Conservation (phyloP, 495 filamentous ascomycete species). For the Aspergillus leporis region DNA sequence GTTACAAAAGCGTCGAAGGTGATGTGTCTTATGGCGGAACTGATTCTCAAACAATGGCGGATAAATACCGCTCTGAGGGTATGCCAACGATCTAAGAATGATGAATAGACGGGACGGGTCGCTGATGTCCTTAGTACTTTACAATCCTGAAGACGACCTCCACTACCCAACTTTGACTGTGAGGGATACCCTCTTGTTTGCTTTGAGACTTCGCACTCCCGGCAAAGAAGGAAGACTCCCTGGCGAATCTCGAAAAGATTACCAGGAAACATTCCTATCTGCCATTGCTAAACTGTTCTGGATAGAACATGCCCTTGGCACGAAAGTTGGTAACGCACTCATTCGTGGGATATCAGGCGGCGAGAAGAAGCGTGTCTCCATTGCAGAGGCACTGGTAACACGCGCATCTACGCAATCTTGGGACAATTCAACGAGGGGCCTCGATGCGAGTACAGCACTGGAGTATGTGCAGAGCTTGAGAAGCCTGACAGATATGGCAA, state of each 20-base stretch:
- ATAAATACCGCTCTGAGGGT: conserved; percentile 64
- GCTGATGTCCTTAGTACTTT: conserved; percentile 42
- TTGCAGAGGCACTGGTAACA: conserved; percentile 68
- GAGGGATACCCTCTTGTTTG: conserved; percentile 68
- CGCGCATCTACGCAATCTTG: conserved; percentile 65
- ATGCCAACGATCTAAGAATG: background rate
- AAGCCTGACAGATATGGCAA: conserved; percentile 61
- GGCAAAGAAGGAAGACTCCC: conserved; percentile 57
- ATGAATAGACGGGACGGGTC: background rate
- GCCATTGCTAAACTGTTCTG: conserved; percentile 77
- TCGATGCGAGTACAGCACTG: conserved; percentile 67
- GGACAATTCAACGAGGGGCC: conserved; percentile 69
- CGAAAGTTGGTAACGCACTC: conserved; percentile 66
- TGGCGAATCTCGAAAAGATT: conserved; percentile 61
- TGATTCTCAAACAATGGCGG: conserved; percentile 59
- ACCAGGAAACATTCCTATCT: conserved; percentile 64
- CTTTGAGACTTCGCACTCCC: conserved; percentile 67
- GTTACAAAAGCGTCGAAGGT: conserved; percentile 62
- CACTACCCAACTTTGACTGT: conserved; percentile 76
- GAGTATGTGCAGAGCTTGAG: conserved; percentile 66
- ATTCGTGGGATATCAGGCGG: conserved; percentile 71
- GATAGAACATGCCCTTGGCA: conserved; percentile 68
- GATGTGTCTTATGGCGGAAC: conserved; percentile 67
- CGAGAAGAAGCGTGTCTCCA: conserved; percentile 72
- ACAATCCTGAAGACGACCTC: conserved; percentile 73